These are phyloP conservation scores for Musa itinerans DNA, from an alignment of 176 grass and related monocot genomes.

Conservation along the genomic window DNA sequence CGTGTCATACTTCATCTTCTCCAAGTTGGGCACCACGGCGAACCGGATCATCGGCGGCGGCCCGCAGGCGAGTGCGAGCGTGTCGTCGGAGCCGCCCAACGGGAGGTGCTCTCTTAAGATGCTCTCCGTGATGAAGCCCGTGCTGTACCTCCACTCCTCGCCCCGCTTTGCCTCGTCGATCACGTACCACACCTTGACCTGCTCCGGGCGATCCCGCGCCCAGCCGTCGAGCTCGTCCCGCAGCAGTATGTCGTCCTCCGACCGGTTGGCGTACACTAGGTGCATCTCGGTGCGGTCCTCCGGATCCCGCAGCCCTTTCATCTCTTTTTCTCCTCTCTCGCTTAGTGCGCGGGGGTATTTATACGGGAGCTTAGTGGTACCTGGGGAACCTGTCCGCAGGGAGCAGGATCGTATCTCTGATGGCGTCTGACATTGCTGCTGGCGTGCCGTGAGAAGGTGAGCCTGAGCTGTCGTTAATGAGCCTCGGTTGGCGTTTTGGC, in stretches of 20 bases:
- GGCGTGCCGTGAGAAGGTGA: no score
- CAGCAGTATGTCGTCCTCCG: constrained; percentile 55
- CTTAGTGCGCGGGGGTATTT: no score
- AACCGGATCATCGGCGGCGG: constrained; percentile 65
- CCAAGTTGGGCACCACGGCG: constrained; percentile 53
- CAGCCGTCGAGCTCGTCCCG: constrained; percentile 51
- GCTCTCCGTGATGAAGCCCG: constrained; percentile 39
- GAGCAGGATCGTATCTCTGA: no score
- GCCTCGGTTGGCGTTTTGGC: no score
- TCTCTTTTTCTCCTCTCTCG: no score
- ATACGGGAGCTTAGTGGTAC: no score
- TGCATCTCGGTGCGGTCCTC: constrained; percentile 21
- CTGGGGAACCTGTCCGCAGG: no score
- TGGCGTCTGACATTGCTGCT: no score
- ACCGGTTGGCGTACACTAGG: constrained; percentile 15
- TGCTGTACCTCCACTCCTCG: constrained; percentile 41
- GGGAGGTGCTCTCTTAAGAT: constrained; percentile 57
- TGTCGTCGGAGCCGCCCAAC: constrained; percentile 25
- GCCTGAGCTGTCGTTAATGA: no score
- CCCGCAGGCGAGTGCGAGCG: constrained; percentile 60
- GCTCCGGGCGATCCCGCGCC: constrained; percentile 30
- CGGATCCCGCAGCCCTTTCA: constrained; percentile 36
- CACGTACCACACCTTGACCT: constrained; percentile 86
- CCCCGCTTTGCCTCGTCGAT: constrained; percentile 26
- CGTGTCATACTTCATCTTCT: constrained; percentile 68